A percentile compares a stretch with the other conserved stretches of the same genome.
Evolutionary conservation across 2,329 filamentous ascomycete genomes (phyloP).

Genomic region (Cytospora schulzeri): DNA sequence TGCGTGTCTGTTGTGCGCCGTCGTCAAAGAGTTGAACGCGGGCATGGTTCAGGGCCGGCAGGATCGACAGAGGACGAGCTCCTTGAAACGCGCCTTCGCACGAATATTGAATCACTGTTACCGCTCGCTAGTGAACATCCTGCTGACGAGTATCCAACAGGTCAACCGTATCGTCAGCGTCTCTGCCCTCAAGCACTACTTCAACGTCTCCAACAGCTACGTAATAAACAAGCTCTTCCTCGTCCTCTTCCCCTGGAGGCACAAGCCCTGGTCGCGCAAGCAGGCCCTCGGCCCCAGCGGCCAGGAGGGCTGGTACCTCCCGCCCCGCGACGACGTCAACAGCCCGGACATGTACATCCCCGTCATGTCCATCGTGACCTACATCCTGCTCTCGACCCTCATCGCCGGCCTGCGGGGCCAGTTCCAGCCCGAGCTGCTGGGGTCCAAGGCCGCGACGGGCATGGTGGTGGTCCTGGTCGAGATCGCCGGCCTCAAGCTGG

Average conservation of each 20-base stretch:
- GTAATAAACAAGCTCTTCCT: slow-evolving; percentile 91
- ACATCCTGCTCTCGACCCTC: slow-evolving; percentile 90
- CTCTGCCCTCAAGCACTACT: slow-evolving; percentile 94
- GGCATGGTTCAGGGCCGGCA: background rate
- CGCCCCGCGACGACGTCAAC: slow-evolving; percentile 93
- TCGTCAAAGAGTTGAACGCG: background rate
- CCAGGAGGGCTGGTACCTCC: slow-evolving; percentile 78
- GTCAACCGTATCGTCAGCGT: slow-evolving; percentile 82
- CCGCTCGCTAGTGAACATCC: background rate
- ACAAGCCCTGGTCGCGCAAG: slow-evolving; percentile 95
- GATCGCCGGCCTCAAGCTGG: slow-evolving; percentile 86
- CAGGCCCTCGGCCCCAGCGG: slow-evolving; percentile 72
- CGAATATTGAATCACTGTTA: background rate
- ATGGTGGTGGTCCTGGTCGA: slow-evolving; percentile 83
- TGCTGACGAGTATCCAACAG: slow-evolving; percentile 35
- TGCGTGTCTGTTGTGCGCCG: background rate
- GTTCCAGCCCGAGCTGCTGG: slow-evolving; percentile 92
- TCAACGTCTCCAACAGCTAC: slow-evolving; percentile 98
- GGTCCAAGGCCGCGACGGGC: slow-evolving; percentile 83
- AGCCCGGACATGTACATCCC: slow-evolving; percentile 99
- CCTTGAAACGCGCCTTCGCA: background rate
- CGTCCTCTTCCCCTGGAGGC: slow-evolving; percentile 95
- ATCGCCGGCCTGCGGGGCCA: slow-evolving; percentile 86
- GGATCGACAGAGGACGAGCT: background rate
- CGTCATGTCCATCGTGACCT: slow-evolving; percentile 96